Conservation (phyloP, 2,329 filamentous ascomycete species). For the Lizonia empirigonia region DNA sequence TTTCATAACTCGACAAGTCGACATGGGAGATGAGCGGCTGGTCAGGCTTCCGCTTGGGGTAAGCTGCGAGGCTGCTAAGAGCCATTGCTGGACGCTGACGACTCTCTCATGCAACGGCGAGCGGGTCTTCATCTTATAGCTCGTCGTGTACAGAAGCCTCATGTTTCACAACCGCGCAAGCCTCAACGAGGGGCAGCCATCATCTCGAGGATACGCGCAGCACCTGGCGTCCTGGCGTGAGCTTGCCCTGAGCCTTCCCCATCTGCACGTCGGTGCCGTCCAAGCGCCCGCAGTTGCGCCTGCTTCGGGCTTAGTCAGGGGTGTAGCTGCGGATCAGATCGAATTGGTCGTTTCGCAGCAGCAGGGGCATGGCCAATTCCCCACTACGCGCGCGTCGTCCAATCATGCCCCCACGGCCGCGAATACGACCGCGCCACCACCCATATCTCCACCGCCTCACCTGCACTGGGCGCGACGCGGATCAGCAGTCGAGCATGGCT, state of each 20-base stretch:
- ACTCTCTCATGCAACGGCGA: conserved; percentile 4
- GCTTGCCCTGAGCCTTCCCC: conserved; percentile 14
- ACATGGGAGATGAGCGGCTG: too few species aligned
- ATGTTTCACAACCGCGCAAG: not conserved
- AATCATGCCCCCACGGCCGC: conserved; percentile 23
- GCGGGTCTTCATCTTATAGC: conserved; percentile 6
- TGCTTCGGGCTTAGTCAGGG: conserved; percentile 35
- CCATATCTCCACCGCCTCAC: conserved; percentile 30
- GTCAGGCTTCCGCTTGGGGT: too few species aligned
- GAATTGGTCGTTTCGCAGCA: conserved; percentile 27
- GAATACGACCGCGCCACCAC: conserved; percentile 24
- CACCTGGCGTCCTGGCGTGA: conserved; percentile 16
- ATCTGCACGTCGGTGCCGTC: conserved; percentile 13
- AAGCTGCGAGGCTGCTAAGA: too few species aligned
- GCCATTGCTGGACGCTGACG: too few species aligned
- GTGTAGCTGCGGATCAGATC: conserved; percentile 28
- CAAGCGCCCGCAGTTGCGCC: conserved; percentile 13
- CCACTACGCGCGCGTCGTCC: conserved; percentile 21
- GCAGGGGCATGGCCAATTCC: conserved; percentile 24
- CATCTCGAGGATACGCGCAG: conserved; percentile 9
- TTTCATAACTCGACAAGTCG: too few species aligned
- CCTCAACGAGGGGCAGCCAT: conserved; percentile 6
- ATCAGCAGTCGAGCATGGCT: conserved; percentile 27
- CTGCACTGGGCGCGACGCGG: conserved; percentile 11
- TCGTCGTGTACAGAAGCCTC: not conserved